Evolutionary conservation across 257 asterid genomes (phyloP).

Genomic region (Fraxinus americana): DNA sequence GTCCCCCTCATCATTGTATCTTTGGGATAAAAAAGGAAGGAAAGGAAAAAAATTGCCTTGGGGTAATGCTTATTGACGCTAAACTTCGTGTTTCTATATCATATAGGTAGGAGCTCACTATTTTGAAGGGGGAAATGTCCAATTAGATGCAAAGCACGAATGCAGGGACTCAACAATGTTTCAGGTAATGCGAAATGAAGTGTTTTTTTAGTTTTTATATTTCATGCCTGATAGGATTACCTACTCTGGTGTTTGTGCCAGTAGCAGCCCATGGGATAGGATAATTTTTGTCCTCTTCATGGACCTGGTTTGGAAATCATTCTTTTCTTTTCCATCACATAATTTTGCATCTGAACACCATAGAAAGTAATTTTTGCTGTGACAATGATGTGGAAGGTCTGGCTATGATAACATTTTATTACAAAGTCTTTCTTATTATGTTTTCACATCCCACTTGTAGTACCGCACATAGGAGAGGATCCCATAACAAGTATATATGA

Average conservation of each 20-base stretch:
- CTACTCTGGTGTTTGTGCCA: constrained; percentile 4
- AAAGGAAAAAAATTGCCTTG: neutral
- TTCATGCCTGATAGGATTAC: constrained; percentile 22
- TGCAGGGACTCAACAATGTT: constrained; percentile 79
- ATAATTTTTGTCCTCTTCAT: constrained; percentile 4
- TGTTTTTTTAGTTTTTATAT: constrained; percentile 12
- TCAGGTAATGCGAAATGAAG: constrained; percentile 58
- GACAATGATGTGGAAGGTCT: constrained; percentile 1
- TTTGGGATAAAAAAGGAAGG: neutral
- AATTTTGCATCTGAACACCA: neutral
- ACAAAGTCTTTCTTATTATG: neutral
- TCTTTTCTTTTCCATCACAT: neutral
- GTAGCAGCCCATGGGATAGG: constrained; percentile 12
- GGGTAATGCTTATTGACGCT: neutral
- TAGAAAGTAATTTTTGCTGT: constrained; percentile 3
- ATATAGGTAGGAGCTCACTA: constrained; percentile 92
- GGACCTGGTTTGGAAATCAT: neutral
- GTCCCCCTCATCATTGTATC: neutral
- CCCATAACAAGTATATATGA: neutral
- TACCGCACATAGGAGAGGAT: constrained; percentile 9
- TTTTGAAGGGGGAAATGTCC: constrained; percentile 99
- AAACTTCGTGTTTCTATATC: constrained; percentile 19
- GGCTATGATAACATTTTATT: neutral
- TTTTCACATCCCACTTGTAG: constrained; percentile 21
- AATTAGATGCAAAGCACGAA: constrained; percentile 83